Percentiles rank a stretch among this genome's conserved stretches.
These are phyloP conservation scores for Yamagishiella unicocca DNA, from an alignment of 139 green algal species.

Conservation along the genomic window DNA sequence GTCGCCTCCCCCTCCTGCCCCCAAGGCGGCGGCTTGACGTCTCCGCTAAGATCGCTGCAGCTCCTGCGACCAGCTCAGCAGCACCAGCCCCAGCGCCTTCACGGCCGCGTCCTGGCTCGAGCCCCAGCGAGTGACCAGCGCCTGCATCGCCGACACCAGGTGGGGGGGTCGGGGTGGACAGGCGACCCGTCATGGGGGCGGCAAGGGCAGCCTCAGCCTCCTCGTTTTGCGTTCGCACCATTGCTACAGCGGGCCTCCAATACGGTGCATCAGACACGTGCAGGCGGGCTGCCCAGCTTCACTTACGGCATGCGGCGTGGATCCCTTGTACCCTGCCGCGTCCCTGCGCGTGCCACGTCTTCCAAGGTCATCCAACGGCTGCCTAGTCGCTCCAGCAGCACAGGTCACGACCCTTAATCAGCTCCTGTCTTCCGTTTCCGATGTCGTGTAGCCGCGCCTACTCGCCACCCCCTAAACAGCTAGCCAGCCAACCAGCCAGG, in stretches of 20 bases:
- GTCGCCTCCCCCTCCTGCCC: too few relatives aligned
- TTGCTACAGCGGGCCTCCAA: not conserved
- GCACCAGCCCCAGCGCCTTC: not conserved
- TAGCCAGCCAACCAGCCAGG: not conserved
- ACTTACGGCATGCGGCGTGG: not conserved
- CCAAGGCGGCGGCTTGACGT: too few relatives aligned
- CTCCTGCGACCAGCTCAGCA: not conserved
- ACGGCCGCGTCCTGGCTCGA: not conserved
- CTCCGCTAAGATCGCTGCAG: too few relatives aligned
- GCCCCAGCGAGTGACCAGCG: not conserved
- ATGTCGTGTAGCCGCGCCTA: not conserved
- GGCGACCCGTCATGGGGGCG: not conserved
- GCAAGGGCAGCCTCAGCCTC: not conserved
- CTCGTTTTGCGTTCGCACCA: not conserved
- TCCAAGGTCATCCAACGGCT: too few relatives aligned
- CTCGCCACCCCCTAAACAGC: not conserved
- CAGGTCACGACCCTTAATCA: not conserved
- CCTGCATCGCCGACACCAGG: too few relatives aligned
- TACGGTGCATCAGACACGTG: not conserved
- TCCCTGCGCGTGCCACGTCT: too few relatives aligned
- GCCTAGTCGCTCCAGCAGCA: too few relatives aligned
- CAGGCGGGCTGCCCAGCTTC: not conserved
- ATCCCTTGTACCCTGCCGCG: too few relatives aligned
- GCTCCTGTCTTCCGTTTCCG: not conserved
- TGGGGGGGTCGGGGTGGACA: too few relatives aligned